Percentiles rank a stretch among this genome's conserved stretches.
Evolutionary conservation across 192 early-diverging fungal species (phyloP).

Genomic region (Coemansia sp.): DNA sequence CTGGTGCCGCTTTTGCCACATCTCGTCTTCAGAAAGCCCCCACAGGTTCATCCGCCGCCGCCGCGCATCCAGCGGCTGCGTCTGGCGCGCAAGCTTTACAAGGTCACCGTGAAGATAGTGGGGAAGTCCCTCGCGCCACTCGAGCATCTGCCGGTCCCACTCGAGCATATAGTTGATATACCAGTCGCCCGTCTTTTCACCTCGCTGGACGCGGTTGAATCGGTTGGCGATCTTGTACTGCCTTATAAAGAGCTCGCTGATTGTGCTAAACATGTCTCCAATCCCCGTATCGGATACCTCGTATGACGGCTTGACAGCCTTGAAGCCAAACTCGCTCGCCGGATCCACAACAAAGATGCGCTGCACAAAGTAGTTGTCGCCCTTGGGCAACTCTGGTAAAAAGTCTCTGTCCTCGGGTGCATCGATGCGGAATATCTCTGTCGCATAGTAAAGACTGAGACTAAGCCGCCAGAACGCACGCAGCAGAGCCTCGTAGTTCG

Average conservation of each 20-base stretch:
- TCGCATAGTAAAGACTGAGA: constrained; percentile 41
- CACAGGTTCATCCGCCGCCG: constrained; percentile 45
- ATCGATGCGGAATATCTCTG: constrained; percentile 52
- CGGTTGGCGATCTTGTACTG: constrained; percentile 54
- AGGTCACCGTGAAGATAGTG: constrained; percentile 33
- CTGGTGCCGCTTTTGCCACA: constrained; percentile 54
- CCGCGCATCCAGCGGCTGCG: constrained; percentile 44
- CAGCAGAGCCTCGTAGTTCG: constrained; percentile 49
- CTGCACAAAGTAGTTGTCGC: constrained; percentile 45
- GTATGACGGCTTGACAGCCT: constrained; percentile 31
- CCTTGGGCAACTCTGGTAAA: constrained; percentile 45
- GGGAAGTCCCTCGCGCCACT: constrained; percentile 47
- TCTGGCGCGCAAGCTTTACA: constrained; percentile 34
- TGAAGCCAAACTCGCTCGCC: constrained; percentile 46
- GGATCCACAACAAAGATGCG: constrained; percentile 47
- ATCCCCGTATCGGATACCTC: constrained; percentile 17
- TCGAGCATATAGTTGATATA: constrained; percentile 50
- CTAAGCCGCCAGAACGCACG: constrained; percentile 52
- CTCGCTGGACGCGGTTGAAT: constrained; percentile 49
- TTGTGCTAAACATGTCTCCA: constrained; percentile 36
- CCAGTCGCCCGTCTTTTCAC: constrained; percentile 36
- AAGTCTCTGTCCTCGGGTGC: constrained; percentile 54
- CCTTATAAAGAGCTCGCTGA: constrained; percentile 44
- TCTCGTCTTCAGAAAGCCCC: constrained; percentile 50
- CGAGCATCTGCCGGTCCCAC: constrained; percentile 55